phyloP scores from a whole-genome alignment of 495 filamentous ascomycete species.

The Rhypophila decipiens region DNA sequence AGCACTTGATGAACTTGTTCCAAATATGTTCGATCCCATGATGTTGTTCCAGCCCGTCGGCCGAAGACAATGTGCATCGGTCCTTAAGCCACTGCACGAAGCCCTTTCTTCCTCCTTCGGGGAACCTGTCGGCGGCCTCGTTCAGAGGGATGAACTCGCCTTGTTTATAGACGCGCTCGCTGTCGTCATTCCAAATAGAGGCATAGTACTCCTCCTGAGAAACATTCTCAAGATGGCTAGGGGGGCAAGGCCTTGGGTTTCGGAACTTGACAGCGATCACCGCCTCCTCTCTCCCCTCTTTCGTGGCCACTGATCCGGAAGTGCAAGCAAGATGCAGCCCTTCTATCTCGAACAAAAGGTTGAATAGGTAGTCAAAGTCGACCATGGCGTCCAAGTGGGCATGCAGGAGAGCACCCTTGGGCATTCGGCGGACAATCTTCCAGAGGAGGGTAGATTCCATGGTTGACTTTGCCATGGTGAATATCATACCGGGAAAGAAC shows the following conservation, averaged over 20 bases:
- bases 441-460: conserved; percentile 82
- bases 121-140: conserved; percentile 65
- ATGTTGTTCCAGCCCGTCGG: conserved; percentile 71
- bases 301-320: conserved; percentile 37
- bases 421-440: conserved; percentile 78
- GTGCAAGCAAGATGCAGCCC: conserved; percentile 64
- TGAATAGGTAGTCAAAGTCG: conserved; percentile 71
- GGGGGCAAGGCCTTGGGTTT: background rate
- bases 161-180: conserved; percentile 26
- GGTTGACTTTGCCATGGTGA: conserved; percentile 65
- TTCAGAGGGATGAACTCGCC: conserved; percentile 49
- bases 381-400: conserved; percentile 88
- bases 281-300: conserved; percentile 40
- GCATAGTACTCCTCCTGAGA: background rate
- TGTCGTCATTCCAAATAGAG: conserved; percentile 28
- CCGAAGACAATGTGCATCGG: conserved; percentile 60
- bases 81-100: conserved; percentile 75
- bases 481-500: conserved; percentile 80
- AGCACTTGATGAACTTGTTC: conserved; percentile 66
- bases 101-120: conserved; percentile 57
- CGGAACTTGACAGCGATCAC: conserved; percentile 51
- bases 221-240: background rate
- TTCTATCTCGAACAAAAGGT: conserved; percentile 60
- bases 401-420: conserved; percentile 85
- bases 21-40: conserved; percentile 76